A percentile compares a stretch with the other conserved stretches of the same genome.
Conservation (phyloP, 495 filamentous ascomycete genomes). For the Penicillium soppii region DNA sequence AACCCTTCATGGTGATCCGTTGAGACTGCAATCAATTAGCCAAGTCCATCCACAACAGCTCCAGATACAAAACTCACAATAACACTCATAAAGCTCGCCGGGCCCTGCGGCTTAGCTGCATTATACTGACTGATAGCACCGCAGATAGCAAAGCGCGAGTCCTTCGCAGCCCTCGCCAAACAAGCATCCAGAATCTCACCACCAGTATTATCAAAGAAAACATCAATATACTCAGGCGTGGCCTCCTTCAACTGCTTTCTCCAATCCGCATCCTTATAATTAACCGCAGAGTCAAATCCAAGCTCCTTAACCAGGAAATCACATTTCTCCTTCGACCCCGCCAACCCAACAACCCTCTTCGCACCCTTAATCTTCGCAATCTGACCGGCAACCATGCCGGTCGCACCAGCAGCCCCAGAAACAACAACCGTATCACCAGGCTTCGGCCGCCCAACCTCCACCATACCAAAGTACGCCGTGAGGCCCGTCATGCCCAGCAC, state of each 20-base stretch:
- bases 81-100: conserved; percentile 47
- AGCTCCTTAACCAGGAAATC: conserved; percentile 48
- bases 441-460: conserved; percentile 56
- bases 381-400: conserved; percentile 67
- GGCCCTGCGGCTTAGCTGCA: conserved; percentile 43
- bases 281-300: conserved; percentile 52
- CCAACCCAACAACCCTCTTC: conserved; percentile 50
- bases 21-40: conserved; percentile 38
- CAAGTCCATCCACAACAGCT: background rate
- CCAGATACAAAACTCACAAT: conserved; percentile 41
- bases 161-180: conserved; percentile 43
- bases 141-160: conserved; percentile 53
- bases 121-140: conserved; percentile 58
- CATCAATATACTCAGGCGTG: conserved; percentile 53
- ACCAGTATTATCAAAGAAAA: conserved; percentile 59
- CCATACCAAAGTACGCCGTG: conserved; percentile 68
- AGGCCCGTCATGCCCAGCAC: conserved; percentile 59
- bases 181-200: conserved; percentile 56
- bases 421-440: conserved; percentile 64
- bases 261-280: conserved; percentile 58
- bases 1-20: conserved; percentile 55
- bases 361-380: conserved; percentile 64
- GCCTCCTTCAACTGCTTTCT: conserved; percentile 45
- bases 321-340: conserved; percentile 51
- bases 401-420: conserved; percentile 69